phyloP scores from a whole-genome alignment of 2,329 filamentous ascomycete species.

The Didymella sp. region DNA sequence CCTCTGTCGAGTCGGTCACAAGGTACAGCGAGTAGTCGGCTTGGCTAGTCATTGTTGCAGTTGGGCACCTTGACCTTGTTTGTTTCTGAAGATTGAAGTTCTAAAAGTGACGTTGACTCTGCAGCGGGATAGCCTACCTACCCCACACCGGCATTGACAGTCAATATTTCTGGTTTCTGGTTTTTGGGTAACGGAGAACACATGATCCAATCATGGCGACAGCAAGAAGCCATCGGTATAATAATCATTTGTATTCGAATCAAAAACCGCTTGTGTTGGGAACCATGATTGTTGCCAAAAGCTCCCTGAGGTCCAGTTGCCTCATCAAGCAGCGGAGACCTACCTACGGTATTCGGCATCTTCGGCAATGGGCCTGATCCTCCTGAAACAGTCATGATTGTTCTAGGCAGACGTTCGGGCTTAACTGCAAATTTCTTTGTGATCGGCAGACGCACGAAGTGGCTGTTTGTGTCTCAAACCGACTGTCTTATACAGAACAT shows the following conservation, averaged over 20 bases:
- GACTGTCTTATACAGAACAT: neutral
- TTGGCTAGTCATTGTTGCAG: slow-evolving; percentile 49
- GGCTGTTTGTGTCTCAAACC: slow-evolving; percentile 6
- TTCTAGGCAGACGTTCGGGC: slow-evolving; percentile 12
- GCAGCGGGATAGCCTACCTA: slow-evolving; percentile 10
- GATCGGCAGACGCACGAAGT: slow-evolving; percentile 5
- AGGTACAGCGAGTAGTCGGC: slow-evolving; percentile 86
- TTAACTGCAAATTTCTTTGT: slow-evolving; percentile 15
- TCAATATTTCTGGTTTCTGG: slow-evolving; percentile 1
- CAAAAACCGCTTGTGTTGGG: too few relatives aligned
- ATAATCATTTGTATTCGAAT: too few relatives aligned
- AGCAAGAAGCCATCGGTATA: neutral
- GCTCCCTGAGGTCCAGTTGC: too few relatives aligned
- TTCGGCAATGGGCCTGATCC: neutral
- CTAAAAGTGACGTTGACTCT: slow-evolving; percentile 3
- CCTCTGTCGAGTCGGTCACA: slow-evolving; percentile 90
- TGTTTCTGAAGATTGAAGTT: neutral
- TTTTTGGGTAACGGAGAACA: neutral
- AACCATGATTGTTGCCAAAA: too few relatives aligned
- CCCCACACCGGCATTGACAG: slow-evolving; percentile 12
- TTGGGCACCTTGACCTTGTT: slow-evolving; percentile 19
- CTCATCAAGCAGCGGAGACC: neutral
- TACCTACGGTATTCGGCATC: slow-evolving; percentile 8
- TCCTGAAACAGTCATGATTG: slow-evolving; percentile 15
- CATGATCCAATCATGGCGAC: neutral